Evolutionary conservation across 371 early-diverging fungal species (phyloP), one percentile per base, ranked within the genome.

Genomic region (Mortierella sp.): DNA sequence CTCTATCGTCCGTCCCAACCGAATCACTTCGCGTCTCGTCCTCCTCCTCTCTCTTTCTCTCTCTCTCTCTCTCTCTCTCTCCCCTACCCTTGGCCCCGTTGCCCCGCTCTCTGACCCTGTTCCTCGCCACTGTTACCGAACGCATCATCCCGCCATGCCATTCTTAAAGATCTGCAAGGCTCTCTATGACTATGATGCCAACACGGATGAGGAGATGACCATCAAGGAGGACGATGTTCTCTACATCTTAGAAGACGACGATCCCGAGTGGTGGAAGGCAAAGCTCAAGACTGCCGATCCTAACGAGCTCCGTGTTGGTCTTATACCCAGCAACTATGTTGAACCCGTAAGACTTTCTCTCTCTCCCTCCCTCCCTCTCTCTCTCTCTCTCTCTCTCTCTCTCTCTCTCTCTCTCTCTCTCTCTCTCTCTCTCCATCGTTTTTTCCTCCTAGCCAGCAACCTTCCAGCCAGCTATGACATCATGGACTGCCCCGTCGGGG

Each of bases 141-240:
- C 9, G 37, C 60, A 44, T 19, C 23, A 44, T 28, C 19, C 60
- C 64, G 62, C 64, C 61, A 88, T 88, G 88, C 85, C 88, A 46
- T 84, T 86, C 65, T 63, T 73, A 30, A 82, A 83, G 67, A 84
- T 86, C 60, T 81, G 83, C 60, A 70, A 82, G 57, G 90, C 93
- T 16, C 79, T 92, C n/a, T 97, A 96, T 73, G 92, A 93, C 75
- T 98, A 97, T 83, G 88, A 88, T 53, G 93, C 97, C 30, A 86
- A 89, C 50, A 93, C 92, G 44, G 92, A 90, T 72, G 97, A 97
- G 60, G 98, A 97, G 83, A 84, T 97, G 62, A 82, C 84, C 53
- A 87, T 98, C 68, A 81, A 84, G 43, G 95, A 98, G 75, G 91
- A 90, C 73, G 88, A 91, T 75, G 80, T 92, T 59, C 70, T 94